phyloP scores from a whole-genome alignment of 192 early-diverging fungal genomes.

The Chytriomyces sp. region DNA sequence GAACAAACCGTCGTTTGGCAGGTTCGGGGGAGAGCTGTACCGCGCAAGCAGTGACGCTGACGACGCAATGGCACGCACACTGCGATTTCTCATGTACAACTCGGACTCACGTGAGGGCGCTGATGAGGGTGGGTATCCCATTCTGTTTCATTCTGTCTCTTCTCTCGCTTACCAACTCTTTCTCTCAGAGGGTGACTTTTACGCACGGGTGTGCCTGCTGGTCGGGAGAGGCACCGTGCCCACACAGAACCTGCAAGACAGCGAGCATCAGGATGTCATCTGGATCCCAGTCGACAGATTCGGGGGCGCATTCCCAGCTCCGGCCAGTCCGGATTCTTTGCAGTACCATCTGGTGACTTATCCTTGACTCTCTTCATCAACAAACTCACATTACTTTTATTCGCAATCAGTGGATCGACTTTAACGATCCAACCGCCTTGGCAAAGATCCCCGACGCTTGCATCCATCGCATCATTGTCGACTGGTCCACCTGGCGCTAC shows the following conservation, averaged over 20 bases:
- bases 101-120: not conserved
- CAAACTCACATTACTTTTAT: no score
- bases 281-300: slow-evolving; percentile 40
- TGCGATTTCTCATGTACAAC: not conserved
- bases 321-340: not conserved
- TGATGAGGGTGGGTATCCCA: not conserved
- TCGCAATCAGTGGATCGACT: slow-evolving; percentile 30
- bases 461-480: slow-evolving; percentile 36
- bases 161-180: no score
- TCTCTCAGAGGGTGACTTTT: no score
- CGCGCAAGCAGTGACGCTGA: not conserved
- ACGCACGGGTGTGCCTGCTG: not conserved
- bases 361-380: slow-evolving; percentile 16
- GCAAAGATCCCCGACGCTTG: slow-evolving; percentile 17
- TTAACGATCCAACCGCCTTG: slow-evolving; percentile 35
- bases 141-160: not conserved
- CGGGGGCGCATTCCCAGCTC: slow-evolving; percentile 41
- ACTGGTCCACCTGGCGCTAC: slow-evolving; percentile 49
- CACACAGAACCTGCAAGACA: not conserved
- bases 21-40: slow-evolving; percentile 28
- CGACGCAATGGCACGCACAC: not conserved
- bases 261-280: not conserved
- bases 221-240: not conserved
- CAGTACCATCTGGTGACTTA: slow-evolving; percentile 14
- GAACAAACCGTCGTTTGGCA: slow-evolving; percentile 6